Base-by-base conservation (phyloP, 2,329 filamentous ascomycete species). In the Seiridium cupressi region DNA sequence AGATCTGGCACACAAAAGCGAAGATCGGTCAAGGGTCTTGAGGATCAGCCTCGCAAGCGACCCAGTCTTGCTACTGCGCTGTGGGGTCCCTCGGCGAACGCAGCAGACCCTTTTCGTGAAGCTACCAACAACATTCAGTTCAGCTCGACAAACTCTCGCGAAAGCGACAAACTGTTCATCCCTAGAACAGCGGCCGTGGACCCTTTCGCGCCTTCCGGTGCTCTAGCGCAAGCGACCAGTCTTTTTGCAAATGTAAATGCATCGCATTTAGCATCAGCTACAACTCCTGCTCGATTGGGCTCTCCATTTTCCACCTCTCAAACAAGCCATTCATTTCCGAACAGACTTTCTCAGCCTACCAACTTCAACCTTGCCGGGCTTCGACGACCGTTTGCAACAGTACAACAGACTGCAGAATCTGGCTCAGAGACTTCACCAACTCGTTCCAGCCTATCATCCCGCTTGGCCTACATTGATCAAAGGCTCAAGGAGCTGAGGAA, bases 261-360 rank as follows among this genome's bases (percentile, higher is more conserved):
- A 36, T 7, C 31, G 54, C 26, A 31, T 31, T 32, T 32, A 36
- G n/a, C 44, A 26, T 38, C 73, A 26, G 73, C 77, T 5, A 68
- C 70, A 2, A 74, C 74, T 1, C 80, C 79, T 46, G 76, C 79
- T 11, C 79, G 84, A 5, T 77, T 89, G 3, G 84, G 86, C 36
- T 89, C 86, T 4, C 86, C 86, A 0, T 88, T 89, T 63, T 74
- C 79, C 6, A 77, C 77, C 40, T 70, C 77, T 8, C 76, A 72
- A 59, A 77, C 81, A 10, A 86, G 82, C 70, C 80, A 85, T 66
- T 88, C 85, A 51, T 86, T 88, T 63, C 86, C 86, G n/a, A 84
- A 83, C 60, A 80, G 86, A 46, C 70, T 82, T 36, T 80, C 78
- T 38, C 79, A 81, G 64, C 76, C 79, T 2, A 72, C 75, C 10